Conservation (phyloP, 83 land plant species). For the Picea abies region DNA sequence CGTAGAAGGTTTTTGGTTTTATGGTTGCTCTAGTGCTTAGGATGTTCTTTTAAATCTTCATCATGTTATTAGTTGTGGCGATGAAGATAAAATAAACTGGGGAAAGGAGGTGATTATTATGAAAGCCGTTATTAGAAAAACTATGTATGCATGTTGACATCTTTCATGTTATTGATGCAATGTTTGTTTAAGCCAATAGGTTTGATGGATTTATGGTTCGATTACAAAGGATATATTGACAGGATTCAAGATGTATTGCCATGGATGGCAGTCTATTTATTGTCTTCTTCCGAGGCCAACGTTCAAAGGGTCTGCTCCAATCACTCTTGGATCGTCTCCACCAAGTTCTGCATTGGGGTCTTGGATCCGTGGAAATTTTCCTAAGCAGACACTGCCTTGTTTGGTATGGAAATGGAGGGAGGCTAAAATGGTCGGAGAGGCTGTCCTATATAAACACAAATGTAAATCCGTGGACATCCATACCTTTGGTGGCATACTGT, state of each 20-base stretch:
- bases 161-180: not conserved
- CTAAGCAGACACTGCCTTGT: slow-evolving; percentile 63
- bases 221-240: slow-evolving; percentile 19
- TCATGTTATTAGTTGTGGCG: slow-evolving; percentile 43
- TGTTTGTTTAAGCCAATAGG: slow-evolving; percentile 23
- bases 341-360: slow-evolving; percentile 29
- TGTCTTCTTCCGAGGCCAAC: slow-evolving; percentile 66
- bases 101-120: slow-evolving; percentile 34
- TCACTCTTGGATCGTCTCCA: too few species aligned
- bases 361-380: slow-evolving; percentile 67
- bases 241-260: too few species aligned
- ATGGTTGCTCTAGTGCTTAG: too few species aligned
- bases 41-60: too few species aligned
- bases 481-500: not conserved
- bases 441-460: slow-evolving; percentile 13
- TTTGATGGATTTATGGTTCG: slow-evolving; percentile 73
- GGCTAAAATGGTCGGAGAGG: slow-evolving; percentile 51
- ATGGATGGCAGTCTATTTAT: slow-evolving; percentile 18
- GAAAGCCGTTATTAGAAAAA: not conserved
- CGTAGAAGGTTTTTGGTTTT: too few species aligned
- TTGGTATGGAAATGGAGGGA: slow-evolving; percentile 66
- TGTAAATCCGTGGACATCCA: slow-evolving; percentile 30
- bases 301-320: slow-evolving; percentile 11
- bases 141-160: too few species aligned
- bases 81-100: slow-evolving; percentile 45